Base-by-base conservation (phyloP, 495 filamentous ascomycete species). In the Venustampulla echinocandica region DNA sequence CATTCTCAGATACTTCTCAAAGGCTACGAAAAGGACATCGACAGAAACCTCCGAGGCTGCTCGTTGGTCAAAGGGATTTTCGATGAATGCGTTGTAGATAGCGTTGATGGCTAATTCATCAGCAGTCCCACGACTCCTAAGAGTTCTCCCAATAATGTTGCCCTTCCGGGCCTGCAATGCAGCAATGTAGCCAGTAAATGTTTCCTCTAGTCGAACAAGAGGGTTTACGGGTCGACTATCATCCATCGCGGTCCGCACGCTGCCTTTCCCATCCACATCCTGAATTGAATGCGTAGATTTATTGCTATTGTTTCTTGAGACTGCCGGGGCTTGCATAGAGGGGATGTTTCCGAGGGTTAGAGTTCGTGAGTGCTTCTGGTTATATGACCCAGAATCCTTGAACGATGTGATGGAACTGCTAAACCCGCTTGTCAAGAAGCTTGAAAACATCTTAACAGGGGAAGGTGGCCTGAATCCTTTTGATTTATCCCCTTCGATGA, bases 21-120 rank as follows among this genome's bases (percentile, higher is more conserved):
- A 98, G 1, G 90, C 86, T 14, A 82, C 82, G 55, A 96, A 95
- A 9, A 96, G 71, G n/a, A 90, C 81, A 59, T 95, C 89, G 17
- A 95, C 79, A 10, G 85, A 74, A 2, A 84, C 74, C 47, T 95
- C 85, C 1, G 80, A 77, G 3, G 85, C 79, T 10, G 79, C 69
- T 42, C 93, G 79, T 33, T 84, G 67, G 50, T 82, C 84, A 40
- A 73, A 80, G 0, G 88, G 85, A 52, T 85, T 80, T 62, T 94
- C 88, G 32, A 95, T 73, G 23, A 95, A 71, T 24, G 77, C 69
- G 55, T 95, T 95, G 66, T 94, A 95, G n/a, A 95, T 69, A 52
- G 93, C 87, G 59, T 95, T 94, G 42, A 94, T 81, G 1, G 73
- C 68, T 14, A 89, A 74, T 51, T 90, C 84, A 52, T 94, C 85